Base-by-base conservation (phyloP, 192 early-diverging fungal species). In the Mortierella antarctica region DNA sequence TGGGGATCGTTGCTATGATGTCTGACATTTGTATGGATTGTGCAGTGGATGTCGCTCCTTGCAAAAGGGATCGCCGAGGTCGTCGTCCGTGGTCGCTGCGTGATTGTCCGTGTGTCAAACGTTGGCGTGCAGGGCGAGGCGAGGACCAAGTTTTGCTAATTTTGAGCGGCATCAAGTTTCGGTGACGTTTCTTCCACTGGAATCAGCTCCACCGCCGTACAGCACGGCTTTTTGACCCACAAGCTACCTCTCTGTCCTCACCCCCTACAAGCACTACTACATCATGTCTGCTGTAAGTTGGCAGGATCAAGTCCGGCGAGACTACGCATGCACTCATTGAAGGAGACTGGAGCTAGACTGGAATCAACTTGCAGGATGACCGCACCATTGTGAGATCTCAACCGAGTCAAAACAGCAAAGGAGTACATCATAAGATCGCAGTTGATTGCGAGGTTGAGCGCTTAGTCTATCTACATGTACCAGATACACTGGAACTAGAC, bases 251-350 rank as follows among this genome's bases (percentile, higher is more conserved):
- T n/a, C n/a, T n/a, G n/a, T n/a, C n/a, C 10, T 21, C 21, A n/a
- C 12, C 20, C 61, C 7, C 46, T n/a, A 62, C 20, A 6, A n/a
- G 5, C 2, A 50, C 39, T 40, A 9, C 61, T 45, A 21, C 49
- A 48, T 46, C 57, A 71, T 71, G 69, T 71, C 69, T 60, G 50
- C 69, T 62, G 69, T 71, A 71, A 71, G 69, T 71, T 14, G 31
- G 0, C 40, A 42, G 10, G 57, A 13, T 9, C 4, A 10, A 6
- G 15, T 42, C 6, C 14, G 7, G 39, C 40, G 1, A 9, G 57
- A 59, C 7, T 31, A 59, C 7, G 23, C 14, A 31, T 18, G 39
- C 9, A 42, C n/a, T 59, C 15, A 41, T 7, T 59, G 7, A 9
- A n/a, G 1, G 15, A 17, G 39, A 59, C 42, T 31, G 17, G 57